Evolutionary conservation across 2,329 filamentous ascomycete species (phyloP), one percentile per base, ranked within the genome.

Genomic region (Teratosphaeria nubilosa): DNA sequence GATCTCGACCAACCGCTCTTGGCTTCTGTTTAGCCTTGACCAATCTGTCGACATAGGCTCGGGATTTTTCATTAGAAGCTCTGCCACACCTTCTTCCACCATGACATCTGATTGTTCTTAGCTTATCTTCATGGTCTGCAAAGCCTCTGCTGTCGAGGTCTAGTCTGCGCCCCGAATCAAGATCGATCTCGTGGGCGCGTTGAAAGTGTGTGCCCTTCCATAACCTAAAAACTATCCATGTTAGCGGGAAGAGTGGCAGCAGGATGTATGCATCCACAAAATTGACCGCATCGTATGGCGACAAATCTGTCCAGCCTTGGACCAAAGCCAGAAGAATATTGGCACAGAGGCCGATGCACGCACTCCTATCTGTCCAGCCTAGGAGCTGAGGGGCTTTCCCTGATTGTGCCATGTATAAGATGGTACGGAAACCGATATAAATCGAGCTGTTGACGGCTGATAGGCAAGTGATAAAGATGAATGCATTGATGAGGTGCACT

Each of bases 401-500:
- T 51, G 84, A 83, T 65, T 88, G 85, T 0, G 86, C 86, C 83
- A 91, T 88, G 74, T 84, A 90, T 0, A 91, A 74, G 1, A 92
- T 73, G 0, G 87, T 91, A 24, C 88, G 82, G 2, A 86, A 88
- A 51, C 84, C 84, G 63, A 91, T 88, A 70, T 91, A 91, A 61
- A 91, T 86, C 9, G 85, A 87, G 56, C 82, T 85, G 73, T 91
- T 91, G 64, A 86, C 82, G 20, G 87, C 86, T 0, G 81, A 59
- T 3, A 68, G 59, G 57, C 87, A 87, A 13, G 87, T 88, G 9
- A 89, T 76, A 55, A 91, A 80, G 65, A 90, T 88, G 66, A 90
- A 86, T 45, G 84, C 86, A 63, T 91, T 91, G 75, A 91, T 87
- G 1, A 91, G 79, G 68, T 91, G 84, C 0, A 87, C 86, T 57